These are phyloP conservation scores for Quambalaria eucalypti DNA, from an alignment of 1,284 basidiomycete genomes.

Conservation along the genomic window DNA sequence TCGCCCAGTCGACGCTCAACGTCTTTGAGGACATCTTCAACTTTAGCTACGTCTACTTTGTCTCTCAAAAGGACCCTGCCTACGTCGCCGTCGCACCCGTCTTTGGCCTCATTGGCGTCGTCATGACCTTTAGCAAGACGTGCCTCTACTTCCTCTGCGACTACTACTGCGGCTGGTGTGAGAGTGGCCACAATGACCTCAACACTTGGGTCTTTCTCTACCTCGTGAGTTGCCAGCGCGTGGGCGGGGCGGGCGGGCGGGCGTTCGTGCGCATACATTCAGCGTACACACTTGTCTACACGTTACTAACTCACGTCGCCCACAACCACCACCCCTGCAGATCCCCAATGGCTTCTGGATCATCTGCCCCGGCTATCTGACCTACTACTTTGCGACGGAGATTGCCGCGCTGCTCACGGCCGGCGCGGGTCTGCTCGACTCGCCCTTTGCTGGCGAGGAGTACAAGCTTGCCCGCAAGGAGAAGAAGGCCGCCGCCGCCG, in stretches of 20 bases:
- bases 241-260: too few species aligned
- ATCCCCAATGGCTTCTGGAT: conserved; percentile 73
- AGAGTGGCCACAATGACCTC: conserved; percentile 64
- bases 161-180: conserved; percentile 53
- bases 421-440: conserved; percentile 16
- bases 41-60: conserved; percentile 62
- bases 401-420: conserved; percentile 15
- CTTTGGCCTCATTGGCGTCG: conserved; percentile 62
- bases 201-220: conserved; percentile 32
- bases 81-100: conserved; percentile 56
- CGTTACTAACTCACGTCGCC: too few species aligned
- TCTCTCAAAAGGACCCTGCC: conserved; percentile 52
- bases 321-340: too few species aligned
- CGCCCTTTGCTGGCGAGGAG: not conserved
- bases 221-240: not conserved
- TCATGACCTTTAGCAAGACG: conserved; percentile 77
- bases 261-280: too few species aligned
- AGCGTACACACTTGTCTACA: too few species aligned
- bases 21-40: conserved; percentile 69
- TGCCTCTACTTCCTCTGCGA: conserved; percentile 54
- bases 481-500: too few species aligned
- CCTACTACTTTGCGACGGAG: conserved; percentile 11
- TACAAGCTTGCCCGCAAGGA: not conserved
- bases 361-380: conserved; percentile 60
- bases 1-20: conserved; percentile 74